Evolutionary conservation across 78 protist species (phyloP).

Genomic region (Dictyostelium discoideum): dicty_2.7 NC_007089.4:4069001-4069500

Average conservation of each 20-base stretch:
- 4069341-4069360: conserved; percentile 96
- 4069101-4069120: too few relatives aligned
- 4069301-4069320: conserved; percentile 96
- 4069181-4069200: neutral
- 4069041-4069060: too few relatives aligned
- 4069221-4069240: conserved; percentile 67
- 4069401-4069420: conserved; percentile 56
- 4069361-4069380: conserved; percentile 98
- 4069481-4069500: conserved; percentile 86
- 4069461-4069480: conserved; percentile 96
- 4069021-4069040: too few relatives aligned
- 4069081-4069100: too few relatives aligned
- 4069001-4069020: too few relatives aligned
- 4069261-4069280: conserved; percentile 99
- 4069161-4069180: neutral
- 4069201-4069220: conserved; percentile 58
- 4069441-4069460: conserved; percentile 95
- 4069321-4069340: conserved; percentile 70
- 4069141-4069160: too few relatives aligned
- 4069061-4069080: too few relatives aligned
- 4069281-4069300: conserved; percentile 92
- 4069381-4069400: conserved; percentile 44
- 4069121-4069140: neutral
- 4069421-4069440: conserved; percentile 90
- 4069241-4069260: conserved; percentile 96